Evolutionary conservation across 2,329 filamentous ascomycete genomes (phyloP), one percentile per base, ranked within the genome.

Genomic region (Hypocrella siamensis): DNA sequence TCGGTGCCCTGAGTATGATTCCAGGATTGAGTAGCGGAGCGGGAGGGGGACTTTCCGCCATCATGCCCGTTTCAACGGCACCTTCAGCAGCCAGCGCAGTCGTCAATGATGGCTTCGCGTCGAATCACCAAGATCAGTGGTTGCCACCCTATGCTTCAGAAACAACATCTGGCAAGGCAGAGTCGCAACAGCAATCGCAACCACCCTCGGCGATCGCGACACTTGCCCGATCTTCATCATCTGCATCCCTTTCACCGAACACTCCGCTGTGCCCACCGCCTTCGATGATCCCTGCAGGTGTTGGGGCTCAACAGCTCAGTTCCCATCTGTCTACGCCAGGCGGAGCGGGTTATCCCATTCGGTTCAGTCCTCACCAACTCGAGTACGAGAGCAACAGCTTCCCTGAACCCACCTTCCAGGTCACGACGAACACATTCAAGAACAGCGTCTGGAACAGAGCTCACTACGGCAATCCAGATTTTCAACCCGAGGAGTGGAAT

Each of bases 361-460:
- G 67, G 4, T 74, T 73, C 45, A 74, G 63, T 43, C 61, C 47
- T 9, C 46, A 56, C 28, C 54, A 57, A 32, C 42, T 52, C 22
- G 52, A 65, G 35, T 71, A 65, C 46, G 65, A 65, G 35, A 63
- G 61, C 32, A 57, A 49, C 35, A 49, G 46, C 28, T 51, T 53
- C n/a, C 45, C 46, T 2, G 65, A 67, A 35, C 60, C 63, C n/a
- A 52, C 57, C 4, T 63, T 65, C 31, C 50, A 56, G 11, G 50
- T 56, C 3, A 60, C 60, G 32, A 76, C 69, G 3, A 65, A 58
- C 31, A 70, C 67, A 2, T 79, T 79, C 44, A 74, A 73, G 44
- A 76, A 78, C 40, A 74, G 67, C 32, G 69, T 77, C 33, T 76
- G 70, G 53, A 79, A 78, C 42, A 65, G 65, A 29, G 73, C 74